Conservation (phyloP, 768 basidiomycete genomes). For the Termitomyces sp. region DNA sequence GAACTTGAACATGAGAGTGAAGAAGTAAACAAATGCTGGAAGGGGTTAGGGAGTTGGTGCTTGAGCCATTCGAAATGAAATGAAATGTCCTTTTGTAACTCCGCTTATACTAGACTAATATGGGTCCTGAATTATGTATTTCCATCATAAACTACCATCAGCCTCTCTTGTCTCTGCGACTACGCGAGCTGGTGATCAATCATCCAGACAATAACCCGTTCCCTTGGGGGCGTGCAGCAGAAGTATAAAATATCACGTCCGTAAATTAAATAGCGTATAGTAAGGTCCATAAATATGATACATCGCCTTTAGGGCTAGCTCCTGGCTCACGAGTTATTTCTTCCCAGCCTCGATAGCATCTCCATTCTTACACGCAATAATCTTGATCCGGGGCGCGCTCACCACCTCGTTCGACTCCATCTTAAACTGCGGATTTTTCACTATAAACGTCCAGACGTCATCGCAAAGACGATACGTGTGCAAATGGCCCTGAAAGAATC, state of each 20-base stretch:
- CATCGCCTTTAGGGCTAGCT: conserved; percentile 11
- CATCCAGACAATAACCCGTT: no score
- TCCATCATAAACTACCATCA: background rate
- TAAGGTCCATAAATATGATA: conserved; percentile 3
- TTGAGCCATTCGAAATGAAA: conserved; percentile 12
- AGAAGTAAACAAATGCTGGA: conserved; percentile 12
- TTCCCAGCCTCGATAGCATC: conserved; percentile 83
- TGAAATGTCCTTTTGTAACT: conserved; percentile 14
- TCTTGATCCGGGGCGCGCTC: conserved; percentile 80
- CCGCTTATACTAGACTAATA: conserved; percentile 14
- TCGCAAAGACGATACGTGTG: conserved; percentile 91
- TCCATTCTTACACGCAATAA: conserved; percentile 97
- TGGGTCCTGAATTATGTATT: background rate
- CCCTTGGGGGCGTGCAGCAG: background rate
- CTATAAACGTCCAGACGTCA: conserved; percentile 99
- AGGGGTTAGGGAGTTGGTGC: conserved; percentile 1
- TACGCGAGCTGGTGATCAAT: background rate
- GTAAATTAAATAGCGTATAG: conserved; percentile 5
- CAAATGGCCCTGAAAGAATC: conserved; percentile 66
- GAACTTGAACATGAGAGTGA: conserved; percentile 30
- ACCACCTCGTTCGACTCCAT: conserved; percentile 90
- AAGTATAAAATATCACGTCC: background rate
- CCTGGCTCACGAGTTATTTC: conserved; percentile 42
- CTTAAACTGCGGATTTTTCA: conserved; percentile 90
- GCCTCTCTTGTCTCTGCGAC: background rate